Base-by-base conservation (phyloP, 768 basidiomycete species). In the Hemileccinum rubropunctum region DNA sequence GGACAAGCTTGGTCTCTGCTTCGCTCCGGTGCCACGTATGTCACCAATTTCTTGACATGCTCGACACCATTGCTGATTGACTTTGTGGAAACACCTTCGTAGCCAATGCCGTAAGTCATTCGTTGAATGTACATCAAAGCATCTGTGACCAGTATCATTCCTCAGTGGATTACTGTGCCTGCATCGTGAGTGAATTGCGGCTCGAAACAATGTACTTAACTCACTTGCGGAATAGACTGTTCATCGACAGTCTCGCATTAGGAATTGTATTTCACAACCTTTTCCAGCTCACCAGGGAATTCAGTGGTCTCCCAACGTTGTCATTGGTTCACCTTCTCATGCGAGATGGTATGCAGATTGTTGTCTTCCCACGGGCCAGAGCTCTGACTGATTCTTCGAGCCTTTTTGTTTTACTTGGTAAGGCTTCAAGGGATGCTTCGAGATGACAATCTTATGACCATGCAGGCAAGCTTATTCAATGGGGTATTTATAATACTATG, bases 281-380 rank as follows among this genome's bases (percentile, higher is more conserved):
- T 26, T 27, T 27, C 9, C 34, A 8, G 21, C n/a, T 47, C 12
- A 13, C 15, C 3, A 37, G 13, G 13, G 39, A 36, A 30, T 32
- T 18, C 8, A 39, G n/a, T 17, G 4, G 11, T 15, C 20, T 40
- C 17, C 18, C 30, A 2, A 42, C 48, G 3, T 50, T 46, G 11
- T 6, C 14, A 2, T 48, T 68, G 21, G 14, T 56, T 8, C 33
- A 6, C 30, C 42, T 56, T 34, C 64, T 65, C 14, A 15, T 42
- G n/a, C 54, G 63, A 42, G 65, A 65, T n/a, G 63, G 64, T 65
- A 41, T 52, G 59, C 9, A n/a, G 44, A 3, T 3, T 23, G 6
- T 6, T 23, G 23, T 23, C 23, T 23, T 23, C n/a, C n/a, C n/a
- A n/a, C n/a, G n/a, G 23, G 23, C 23, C 23, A 23, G 23, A 23